Base-by-base conservation (phyloP, 805 yeast species). In the Saturnispora sanitii region DNA sequence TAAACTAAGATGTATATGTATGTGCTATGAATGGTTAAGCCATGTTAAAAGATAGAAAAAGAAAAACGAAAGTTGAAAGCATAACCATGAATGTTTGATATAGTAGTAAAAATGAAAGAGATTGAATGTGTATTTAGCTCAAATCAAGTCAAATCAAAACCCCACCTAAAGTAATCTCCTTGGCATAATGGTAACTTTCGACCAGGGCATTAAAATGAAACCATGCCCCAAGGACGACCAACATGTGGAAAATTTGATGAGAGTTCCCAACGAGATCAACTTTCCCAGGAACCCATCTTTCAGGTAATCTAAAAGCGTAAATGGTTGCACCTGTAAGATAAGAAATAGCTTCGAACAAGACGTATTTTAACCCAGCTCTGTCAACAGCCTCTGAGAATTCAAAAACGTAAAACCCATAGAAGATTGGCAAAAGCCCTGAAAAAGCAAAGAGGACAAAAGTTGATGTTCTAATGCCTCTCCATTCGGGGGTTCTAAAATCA, bases 381-480 rank as follows among this genome's bases (percentile, higher is more conserved):
- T 52, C 50, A 35, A 62, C 57, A 4, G 81, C 70, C 37, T 66
- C 74, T 2, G 54, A 52, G 16, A 54, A 45, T 0, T 92, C 94
- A 49, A 65, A 75, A 9, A 52, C 40, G 13, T 47, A 42, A 3
- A 70, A 45, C 0, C 88, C 87, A 11, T 64, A 65, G 0, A 73
- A 39, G 1, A 87, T 68, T 0, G 96, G 96, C 4, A 85, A 58
- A 0, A 73, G 66, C 0, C 92, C 90, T 1, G 86, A 75, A 17
- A 85, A 64, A 0, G 96, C 96, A 61, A 88, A 87, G 2, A 71
- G 50, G 7, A 87, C 79, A 60, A 87, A 87, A 75, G 87, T 75
- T 1, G 70, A 47, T 0, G 96, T 90, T 40, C 96, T 65, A 42
- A 73, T 72, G 1, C 88, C 77, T 28, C 95, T 70, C 78, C 84